Evolutionary conservation across 2,329 filamentous ascomycete species (phyloP), one percentile per base, ranked within the genome.

Genomic region (Neonectria neomacrospora): DNA sequence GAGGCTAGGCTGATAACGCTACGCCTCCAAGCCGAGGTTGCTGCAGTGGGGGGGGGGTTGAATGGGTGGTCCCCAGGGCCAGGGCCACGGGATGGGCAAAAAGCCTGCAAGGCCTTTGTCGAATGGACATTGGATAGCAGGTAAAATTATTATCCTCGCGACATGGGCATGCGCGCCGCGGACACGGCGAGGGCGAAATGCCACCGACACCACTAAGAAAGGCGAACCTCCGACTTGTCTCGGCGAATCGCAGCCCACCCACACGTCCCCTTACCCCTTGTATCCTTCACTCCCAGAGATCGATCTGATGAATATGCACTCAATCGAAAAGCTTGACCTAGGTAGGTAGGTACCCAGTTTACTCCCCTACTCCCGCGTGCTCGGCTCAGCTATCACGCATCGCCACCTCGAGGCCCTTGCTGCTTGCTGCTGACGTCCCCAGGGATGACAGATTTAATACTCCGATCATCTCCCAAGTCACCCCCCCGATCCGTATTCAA

Each of bases 51-150:
- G n/a, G n/a, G n/a, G n/a, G n/a, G n/a, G 23, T 26, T 26, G 23
- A 3, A 6, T 26, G 34, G 14, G 14, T 37, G 11, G 45, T 30
- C 45, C 45, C 45, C 45, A 12, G 23, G 45, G 10, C 45, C 45
- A 48, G 6, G 45, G 45, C 23, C 3, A 26, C 6, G 23, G 23
- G 7, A 48, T 47, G 44, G 45, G 16, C 34, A 6, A n/a, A 3
- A 8, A 64, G 41, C n/a, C 42, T 63, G 51, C 53, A 30, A 50
- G 22, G 18, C 39, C 62, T 20, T 26, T 45, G 37, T 37, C 59
- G 34, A 37, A 8, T 16, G 16, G 34, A 37, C 34, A 37, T 37
- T 37, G 14, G 14, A n/a, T 37, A n/a, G n/a, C n/a, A n/a, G n/a
- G n/a, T n/a, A n/a, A n/a, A n/a, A n/a, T n/a, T n/a, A n/a, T n/a